Base-by-base conservation (phyloP, 2,329 filamentous ascomycete species). In the Claviceps monticola region DNA sequence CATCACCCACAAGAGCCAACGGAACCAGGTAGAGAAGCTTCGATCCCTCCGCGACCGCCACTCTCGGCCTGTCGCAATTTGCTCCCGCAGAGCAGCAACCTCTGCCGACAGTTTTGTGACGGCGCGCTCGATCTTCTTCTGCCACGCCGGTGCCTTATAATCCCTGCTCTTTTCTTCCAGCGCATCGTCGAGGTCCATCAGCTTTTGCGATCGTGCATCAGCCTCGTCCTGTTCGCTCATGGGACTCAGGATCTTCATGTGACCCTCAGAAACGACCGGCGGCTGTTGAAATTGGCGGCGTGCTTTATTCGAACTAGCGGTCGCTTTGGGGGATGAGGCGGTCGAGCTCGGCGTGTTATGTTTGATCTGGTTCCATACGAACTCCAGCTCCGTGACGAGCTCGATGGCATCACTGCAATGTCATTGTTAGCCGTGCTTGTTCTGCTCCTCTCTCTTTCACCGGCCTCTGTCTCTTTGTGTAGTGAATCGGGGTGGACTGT, bases 361-460 rank as follows among this genome's bases (percentile, higher is more conserved):
- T 67, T 93, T 95, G 60, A 98, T 91, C 66, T 97, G 93, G 60
- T 96, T 89, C 93, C 93, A 98, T 41, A 98, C 91, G 61, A 97
- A 98, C 69, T 98, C 93, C n/a, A 98, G 79, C 67, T 98, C 93
- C 9, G 83, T 77, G 39, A 97, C 90, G 41, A 98, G 76, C 68
- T 95, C 90, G 54, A 84, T 79, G 7, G 88, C 88, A 64, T 95
- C 89, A 48, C 79, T 83, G 41, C 16, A 19, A 16, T 26, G 39
- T 34, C 5, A 14, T 13, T 42, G 23, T 49, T 34, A 54, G 51
- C 46, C 26, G 37, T 39, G 26, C 29, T 21, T 43, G 21, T 46
- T 5, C 26, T 49, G 14, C 11, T 34, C 29, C 4, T 38, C 3
- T 37, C 29, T 37, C 17, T 42, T 16, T 11, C 13, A 5, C 36